These are phyloP conservation scores for Przewalskia tangutica DNA, from an alignment of 257 asterid species.

Conservation along the genomic window DNA sequence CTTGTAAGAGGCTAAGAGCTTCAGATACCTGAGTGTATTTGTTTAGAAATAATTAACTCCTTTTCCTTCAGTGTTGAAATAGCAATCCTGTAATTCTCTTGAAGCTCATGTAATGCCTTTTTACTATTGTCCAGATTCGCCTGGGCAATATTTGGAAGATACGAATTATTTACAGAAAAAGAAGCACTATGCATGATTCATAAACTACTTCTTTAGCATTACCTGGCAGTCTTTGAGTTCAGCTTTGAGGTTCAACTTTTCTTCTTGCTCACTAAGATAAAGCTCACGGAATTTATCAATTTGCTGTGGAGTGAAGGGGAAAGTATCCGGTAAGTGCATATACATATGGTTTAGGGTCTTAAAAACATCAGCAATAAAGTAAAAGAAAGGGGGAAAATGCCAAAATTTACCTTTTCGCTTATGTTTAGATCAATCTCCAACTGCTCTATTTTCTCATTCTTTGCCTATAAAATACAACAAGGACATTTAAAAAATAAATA, in stretches of 20 bases:
- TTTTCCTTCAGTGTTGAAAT: slow-evolving; percentile 45
- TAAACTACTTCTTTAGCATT: background rate
- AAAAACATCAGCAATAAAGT: background rate
- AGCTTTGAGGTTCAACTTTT: slow-evolving; percentile 42
- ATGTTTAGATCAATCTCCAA: slow-evolving; percentile 48
- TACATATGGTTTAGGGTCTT: background rate
- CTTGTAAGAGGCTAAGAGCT: background rate
- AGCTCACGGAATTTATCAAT: slow-evolving; percentile 50
- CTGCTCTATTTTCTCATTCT: slow-evolving; percentile 61
- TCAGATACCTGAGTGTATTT: slow-evolving; percentile 51
- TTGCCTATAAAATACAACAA: slow-evolving; percentile 44
- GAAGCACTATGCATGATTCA: slow-evolving; percentile 2
- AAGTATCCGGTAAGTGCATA: background rate
- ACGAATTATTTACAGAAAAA: slow-evolving; percentile 3
- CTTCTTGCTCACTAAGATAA: slow-evolving; percentile 64
- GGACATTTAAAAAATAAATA: background rate
- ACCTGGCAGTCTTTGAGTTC: slow-evolving; percentile 78
- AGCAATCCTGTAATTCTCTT: slow-evolving; percentile 40
- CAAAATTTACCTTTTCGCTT: slow-evolving; percentile 45
- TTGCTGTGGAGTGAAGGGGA: slow-evolving; percentile 27
- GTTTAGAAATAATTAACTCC: slow-evolving; percentile 47
- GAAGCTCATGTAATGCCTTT: slow-evolving; percentile 49
- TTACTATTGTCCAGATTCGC: slow-evolving; percentile 33
- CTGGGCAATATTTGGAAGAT: slow-evolving; percentile 27
- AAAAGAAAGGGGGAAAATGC: background rate